Conservation (phyloP, 495 filamentous ascomycete species). For the Hyaloscypha finlandica region DNA sequence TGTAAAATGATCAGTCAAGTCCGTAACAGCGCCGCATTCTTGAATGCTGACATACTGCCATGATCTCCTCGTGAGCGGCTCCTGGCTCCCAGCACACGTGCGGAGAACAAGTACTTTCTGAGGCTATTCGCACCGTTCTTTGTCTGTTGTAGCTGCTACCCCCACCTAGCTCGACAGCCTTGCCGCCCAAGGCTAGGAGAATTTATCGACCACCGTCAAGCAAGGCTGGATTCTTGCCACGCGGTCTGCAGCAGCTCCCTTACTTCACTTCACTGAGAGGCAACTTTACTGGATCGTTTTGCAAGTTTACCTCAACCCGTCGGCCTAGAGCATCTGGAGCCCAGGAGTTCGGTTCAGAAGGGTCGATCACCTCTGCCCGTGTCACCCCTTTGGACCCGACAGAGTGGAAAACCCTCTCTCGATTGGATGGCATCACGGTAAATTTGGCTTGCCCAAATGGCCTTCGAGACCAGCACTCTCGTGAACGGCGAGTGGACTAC, state of each 20-base stretch:
- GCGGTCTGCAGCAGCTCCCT: not conserved
- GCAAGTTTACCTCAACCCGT: not conserved
- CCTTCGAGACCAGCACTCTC: constrained; percentile 54
- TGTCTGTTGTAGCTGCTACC: not conserved
- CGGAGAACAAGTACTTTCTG: not conserved
- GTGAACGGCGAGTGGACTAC: constrained; percentile 63
- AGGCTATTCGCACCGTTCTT: constrained; percentile 1
- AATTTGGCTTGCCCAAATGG: constrained; percentile 22
- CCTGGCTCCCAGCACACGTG: not conserved
- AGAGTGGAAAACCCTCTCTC: not conserved
- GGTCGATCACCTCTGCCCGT: constrained; percentile 6
- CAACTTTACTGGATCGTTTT: not conserved
- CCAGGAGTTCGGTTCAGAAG: not conserved
- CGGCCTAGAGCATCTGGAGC: not conserved
- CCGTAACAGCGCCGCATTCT: constrained; percentile 15
- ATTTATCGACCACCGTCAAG: constrained; percentile 1
- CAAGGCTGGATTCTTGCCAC: constrained; percentile 8
- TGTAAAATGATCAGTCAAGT: constrained; percentile 25
- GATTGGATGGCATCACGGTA: constrained; percentile 21
- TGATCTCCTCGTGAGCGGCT: constrained; percentile 6
- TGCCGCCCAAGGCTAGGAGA: constrained; percentile 19
- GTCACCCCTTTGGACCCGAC: constrained; percentile 1
- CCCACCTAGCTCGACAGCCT: constrained; percentile 7
- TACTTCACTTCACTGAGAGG: not conserved
- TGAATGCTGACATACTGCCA: constrained; percentile 6